Evolutionary conservation across 192 early-diverging fungal species (phyloP).

Genomic region (Coemansia sp.): DNA sequence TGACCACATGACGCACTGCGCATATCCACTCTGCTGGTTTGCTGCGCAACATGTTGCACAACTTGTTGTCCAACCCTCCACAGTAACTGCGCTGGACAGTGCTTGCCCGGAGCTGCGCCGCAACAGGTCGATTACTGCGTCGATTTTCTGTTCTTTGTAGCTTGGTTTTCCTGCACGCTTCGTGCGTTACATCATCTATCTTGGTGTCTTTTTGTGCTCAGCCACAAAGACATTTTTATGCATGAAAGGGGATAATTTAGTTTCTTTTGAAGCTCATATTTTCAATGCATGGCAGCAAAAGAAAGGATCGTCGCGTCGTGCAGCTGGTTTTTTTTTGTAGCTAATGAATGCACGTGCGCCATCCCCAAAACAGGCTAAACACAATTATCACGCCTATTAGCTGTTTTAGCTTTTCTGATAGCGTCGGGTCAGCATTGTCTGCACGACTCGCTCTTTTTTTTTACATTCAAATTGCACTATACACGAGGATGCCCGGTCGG

Average conservation of each 20-base stretch:
- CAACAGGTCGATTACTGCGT: background rate
- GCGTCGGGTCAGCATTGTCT: no score
- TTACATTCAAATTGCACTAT: background rate
- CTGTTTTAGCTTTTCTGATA: background rate
- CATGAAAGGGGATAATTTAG: background rate
- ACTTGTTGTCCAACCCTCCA: no score
- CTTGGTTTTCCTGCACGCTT: background rate
- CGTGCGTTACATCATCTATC: background rate
- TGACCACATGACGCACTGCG: background rate
- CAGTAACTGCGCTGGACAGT: background rate
- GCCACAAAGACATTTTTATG: no score
- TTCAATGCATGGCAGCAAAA: background rate
- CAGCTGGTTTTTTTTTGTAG: no score
- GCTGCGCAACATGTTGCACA: background rate
- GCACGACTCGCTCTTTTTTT: no score
- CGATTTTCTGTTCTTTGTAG: constrained; percentile 8
- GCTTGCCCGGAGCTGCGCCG: background rate
- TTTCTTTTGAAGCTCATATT: background rate
- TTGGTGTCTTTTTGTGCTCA: no score
- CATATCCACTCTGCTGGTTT: background rate
- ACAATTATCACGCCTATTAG: background rate
- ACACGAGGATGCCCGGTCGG: constrained; percentile 30
- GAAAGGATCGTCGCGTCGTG: no score
- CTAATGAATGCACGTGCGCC: background rate
- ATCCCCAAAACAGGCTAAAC: background rate